Conservation (phyloP, 75 land plant genomes). For the Sequoia sempervirens region DNA sequence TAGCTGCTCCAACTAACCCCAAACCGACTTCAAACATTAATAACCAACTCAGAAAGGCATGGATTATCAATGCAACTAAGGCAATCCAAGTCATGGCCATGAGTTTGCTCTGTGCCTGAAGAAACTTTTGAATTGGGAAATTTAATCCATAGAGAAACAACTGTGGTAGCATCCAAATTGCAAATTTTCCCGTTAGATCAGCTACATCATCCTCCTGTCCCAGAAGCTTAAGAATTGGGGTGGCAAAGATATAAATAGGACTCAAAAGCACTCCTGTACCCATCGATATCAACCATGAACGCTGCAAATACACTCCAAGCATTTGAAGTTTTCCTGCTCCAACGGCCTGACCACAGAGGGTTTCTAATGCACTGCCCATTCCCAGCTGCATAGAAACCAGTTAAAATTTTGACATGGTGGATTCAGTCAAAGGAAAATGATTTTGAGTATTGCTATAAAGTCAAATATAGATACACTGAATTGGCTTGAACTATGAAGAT, state of each 20-base stretch:
- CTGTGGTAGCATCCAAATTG: constrained; percentile 31
- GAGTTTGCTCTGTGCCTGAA: constrained; percentile 39
- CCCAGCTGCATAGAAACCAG: constrained; percentile 16
- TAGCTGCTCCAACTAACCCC: constrained; percentile 69
- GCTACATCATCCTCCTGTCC: constrained; percentile 16
- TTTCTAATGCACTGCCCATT: constrained; percentile 32
- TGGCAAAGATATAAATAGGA: not conserved
- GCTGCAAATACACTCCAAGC: constrained; percentile 31
- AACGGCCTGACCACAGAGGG: constrained; percentile 41
- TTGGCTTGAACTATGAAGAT: not conserved
- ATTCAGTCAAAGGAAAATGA: not conserved
- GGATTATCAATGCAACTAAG: constrained; percentile 24
- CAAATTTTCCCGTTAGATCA: constrained; percentile 16
- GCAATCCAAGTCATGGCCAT: constrained; percentile 46
- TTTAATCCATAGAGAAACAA: constrained; percentile 12
- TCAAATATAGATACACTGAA: too few relatives aligned
- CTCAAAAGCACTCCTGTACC: not conserved
- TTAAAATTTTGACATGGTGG: not conserved
- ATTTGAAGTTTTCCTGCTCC: constrained; percentile 30
- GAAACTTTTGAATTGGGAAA: constrained; percentile 34
- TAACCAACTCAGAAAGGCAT: constrained; percentile 39
- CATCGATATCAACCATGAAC: constrained; percentile 23
- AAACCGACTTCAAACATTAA: constrained; percentile 49
- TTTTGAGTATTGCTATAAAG: not conserved
- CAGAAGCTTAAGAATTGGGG: not conserved